These are phyloP conservation scores for Trebouxiophyceae sp. DNA, from an alignment of 163 green algal genomes.

Conservation along the genomic window DNA sequence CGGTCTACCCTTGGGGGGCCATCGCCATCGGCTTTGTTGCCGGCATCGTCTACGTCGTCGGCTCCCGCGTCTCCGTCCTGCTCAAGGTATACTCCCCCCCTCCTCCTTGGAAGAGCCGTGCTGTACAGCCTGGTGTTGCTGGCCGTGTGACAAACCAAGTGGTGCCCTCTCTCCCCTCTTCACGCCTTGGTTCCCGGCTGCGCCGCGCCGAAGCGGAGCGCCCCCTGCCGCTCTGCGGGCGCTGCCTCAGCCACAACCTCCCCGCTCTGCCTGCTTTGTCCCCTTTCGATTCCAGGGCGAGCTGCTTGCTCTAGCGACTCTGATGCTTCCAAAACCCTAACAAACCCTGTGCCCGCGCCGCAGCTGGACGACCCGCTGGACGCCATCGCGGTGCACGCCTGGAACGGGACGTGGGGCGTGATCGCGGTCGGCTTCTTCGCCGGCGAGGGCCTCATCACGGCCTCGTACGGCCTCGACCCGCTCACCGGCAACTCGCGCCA, in stretches of 20 bases:
- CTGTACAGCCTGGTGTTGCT: too few relatives aligned
- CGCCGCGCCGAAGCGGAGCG: too few relatives aligned
- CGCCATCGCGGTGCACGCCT: slow-evolving; percentile 83
- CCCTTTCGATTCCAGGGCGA: too few relatives aligned
- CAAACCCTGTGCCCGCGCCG: too few relatives aligned
- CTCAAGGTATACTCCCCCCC: slow-evolving; percentile 9
- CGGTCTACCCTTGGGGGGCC: slow-evolving; percentile 81
- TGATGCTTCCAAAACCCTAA: too few relatives aligned
- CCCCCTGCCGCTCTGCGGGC: too few relatives aligned
- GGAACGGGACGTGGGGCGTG: slow-evolving; percentile 46
- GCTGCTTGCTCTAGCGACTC: too few relatives aligned
- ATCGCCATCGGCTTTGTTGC: slow-evolving; percentile 68
- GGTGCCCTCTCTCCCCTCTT: too few relatives aligned
- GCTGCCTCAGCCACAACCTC: too few relatives aligned
- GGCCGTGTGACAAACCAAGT: too few relatives aligned
- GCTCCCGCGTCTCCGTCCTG: slow-evolving; percentile 18
- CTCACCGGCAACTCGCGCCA: slow-evolving; percentile 7
- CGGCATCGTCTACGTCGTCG: slow-evolving; percentile 48
- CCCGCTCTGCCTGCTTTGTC: too few relatives aligned
- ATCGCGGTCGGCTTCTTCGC: slow-evolving; percentile 47
- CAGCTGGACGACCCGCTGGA: slow-evolving; percentile 91
- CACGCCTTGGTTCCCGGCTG: too few relatives aligned
- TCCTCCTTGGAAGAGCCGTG: background rate
- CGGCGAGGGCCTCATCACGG: slow-evolving; percentile 22
- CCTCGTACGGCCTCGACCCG: slow-evolving; percentile 26